Conservation (phyloP, 2,329 filamentous ascomycete genomes). For the Gnomoniopsis smithogilvyi region DNA sequence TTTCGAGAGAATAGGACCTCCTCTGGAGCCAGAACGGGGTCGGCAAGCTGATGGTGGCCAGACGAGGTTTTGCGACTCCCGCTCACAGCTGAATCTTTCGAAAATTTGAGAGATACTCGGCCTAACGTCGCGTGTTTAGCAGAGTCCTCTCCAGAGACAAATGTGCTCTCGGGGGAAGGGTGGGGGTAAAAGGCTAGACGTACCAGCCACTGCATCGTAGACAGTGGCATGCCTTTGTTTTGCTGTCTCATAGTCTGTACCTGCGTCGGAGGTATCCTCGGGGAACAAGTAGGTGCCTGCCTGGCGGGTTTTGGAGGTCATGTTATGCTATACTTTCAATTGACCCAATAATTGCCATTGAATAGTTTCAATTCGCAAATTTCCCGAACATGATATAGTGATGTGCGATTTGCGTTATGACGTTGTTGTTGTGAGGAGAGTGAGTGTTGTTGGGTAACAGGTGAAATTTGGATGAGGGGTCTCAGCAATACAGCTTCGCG, state of each 20-base stretch:
- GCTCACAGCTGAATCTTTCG: constrained; percentile 9
- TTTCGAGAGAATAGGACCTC: constrained; percentile 66
- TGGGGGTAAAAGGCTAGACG: constrained; percentile 19
- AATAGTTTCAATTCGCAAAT: no score
- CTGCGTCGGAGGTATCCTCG: constrained; percentile 17
- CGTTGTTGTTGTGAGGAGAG: no score
- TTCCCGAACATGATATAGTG: no score
- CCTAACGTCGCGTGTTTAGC: constrained; percentile 15
- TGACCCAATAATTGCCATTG: not conserved
- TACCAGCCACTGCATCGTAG: constrained; percentile 73
- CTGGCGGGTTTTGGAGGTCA: constrained; percentile 23
- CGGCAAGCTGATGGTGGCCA: constrained; percentile 26
- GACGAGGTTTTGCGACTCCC: constrained; percentile 17
- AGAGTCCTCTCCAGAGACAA: not conserved
- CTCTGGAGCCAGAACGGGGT: constrained; percentile 57
- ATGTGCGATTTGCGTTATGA: no score
- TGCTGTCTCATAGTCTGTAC: constrained; percentile 23
- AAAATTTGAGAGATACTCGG: constrained; percentile 12
- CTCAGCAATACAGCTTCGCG: not conserved
- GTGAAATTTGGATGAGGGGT: no score
- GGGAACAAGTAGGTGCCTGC: constrained; percentile 20
- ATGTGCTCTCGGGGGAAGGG: no score
- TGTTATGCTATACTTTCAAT: not conserved
- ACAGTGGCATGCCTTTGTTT: constrained; percentile 48
- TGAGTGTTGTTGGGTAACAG: no score